Evolutionary conservation across 805 yeast genomes (phyloP).

Genomic region (Scheffersomyces amazonensis): DNA sequence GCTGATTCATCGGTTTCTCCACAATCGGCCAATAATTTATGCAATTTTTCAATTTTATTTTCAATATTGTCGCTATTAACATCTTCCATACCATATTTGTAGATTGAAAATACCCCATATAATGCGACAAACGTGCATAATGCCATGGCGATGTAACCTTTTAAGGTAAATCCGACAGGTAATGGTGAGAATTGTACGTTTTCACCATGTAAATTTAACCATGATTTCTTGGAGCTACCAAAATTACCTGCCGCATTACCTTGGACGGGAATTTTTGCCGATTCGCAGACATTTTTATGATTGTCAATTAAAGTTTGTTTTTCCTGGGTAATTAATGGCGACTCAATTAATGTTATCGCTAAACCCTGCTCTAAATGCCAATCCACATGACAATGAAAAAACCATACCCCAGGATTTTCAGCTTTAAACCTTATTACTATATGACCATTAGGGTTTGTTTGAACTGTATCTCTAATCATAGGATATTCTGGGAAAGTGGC

Average conservation of each 20-base stretch:
- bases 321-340: slow-evolving; percentile 64
- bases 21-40: slow-evolving; percentile 27
- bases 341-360: slow-evolving; percentile 78
- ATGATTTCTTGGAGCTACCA: slow-evolving; percentile 46
- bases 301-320: slow-evolving; percentile 37
- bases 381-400: slow-evolving; percentile 98
- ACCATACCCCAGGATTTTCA: slow-evolving; percentile 97
- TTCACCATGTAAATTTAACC: slow-evolving; percentile 60
- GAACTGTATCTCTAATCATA: slow-evolving; percentile 77
- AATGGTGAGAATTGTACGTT: slow-evolving; percentile 57
- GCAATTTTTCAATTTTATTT: slow-evolving; percentile 33
- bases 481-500: slow-evolving; percentile 67
- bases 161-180: slow-evolving; percentile 67
- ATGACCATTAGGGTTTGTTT: slow-evolving; percentile 80
- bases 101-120: slow-evolving; percentile 58
- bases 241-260: slow-evolving; percentile 70
- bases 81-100: slow-evolving; percentile 65
- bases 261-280: slow-evolving; percentile 39
- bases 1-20: slow-evolving; percentile 8
- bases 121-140: slow-evolving; percentile 55
- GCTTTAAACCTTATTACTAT: slow-evolving; percentile 85
- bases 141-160: slow-evolving; percentile 64
- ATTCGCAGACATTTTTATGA: slow-evolving; percentile 49
- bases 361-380: slow-evolving; percentile 98
- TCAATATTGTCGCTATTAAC: slow-evolving; percentile 48